Evolutionary conservation across 371 early-diverging fungal genomes (phyloP), one percentile per base, ranked within the genome.

Genomic region (Lichtheimia ornata): DNA sequence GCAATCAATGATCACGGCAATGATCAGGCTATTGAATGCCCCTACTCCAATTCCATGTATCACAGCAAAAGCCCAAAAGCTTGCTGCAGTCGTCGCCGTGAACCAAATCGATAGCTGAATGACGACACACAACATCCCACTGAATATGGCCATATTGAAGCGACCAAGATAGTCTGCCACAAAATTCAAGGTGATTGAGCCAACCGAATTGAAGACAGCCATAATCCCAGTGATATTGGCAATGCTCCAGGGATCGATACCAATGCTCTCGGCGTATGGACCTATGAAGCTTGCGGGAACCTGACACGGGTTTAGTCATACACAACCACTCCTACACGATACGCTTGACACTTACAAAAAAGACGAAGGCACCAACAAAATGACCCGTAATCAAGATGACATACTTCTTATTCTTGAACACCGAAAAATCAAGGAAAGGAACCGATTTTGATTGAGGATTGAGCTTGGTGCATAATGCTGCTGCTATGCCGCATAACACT

Each of bases 11-110:
- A 72, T 71, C 22, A 78, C 72, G 7, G 82, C 73, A 12, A 84
- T 74, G 7, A 80, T 68, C 63, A 86, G 63, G 1, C 77, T 70
- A 50, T 87, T 72, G 56, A 82, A 86, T 6, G 84, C 84, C 3
- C 86, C 84, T 17, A 82, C 84, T 56, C 82, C 83, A 58, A 81
- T 70, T 4, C 85, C 86, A 27, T 77, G 84, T 1, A 82, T 42
- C 0, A 72, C 63, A n/a, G 72, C 77, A 63, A 75, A 77, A 0
- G 72, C 64, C 74, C 72, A 69, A n/a, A 80, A 60, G 6, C 72
- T 43, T 20, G 76, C 79, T 56, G 60, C 73, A 50, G 40, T 79
- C 43, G 35, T 66, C 50, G 70, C 87, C 55, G 63, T 77, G 53
- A 56, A 70, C 75, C 72, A 84, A n/a, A 73, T 74, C 40, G 42